These are phyloP conservation scores for Gelatoporia subvermispora DNA, from an alignment of 768 basidiomycete species.

Conservation along the genomic window DNA sequence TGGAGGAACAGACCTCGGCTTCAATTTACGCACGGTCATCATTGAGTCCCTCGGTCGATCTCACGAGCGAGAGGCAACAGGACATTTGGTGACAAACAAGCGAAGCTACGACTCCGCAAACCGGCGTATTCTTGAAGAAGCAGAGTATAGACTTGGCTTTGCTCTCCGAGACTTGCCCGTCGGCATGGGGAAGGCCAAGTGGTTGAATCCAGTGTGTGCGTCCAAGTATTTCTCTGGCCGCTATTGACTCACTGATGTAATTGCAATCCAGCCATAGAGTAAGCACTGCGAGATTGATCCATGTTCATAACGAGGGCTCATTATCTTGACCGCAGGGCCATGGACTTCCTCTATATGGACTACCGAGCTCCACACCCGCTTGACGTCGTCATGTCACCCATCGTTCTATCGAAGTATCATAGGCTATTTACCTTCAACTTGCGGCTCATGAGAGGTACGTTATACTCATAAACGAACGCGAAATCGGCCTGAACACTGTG, in stretches of 20 bases:
- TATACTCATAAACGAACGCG: not conserved
- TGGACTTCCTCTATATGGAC: conserved; percentile 88
- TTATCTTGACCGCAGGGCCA: conserved; percentile 44
- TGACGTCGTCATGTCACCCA: conserved; percentile 63
- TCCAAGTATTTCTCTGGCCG: conserved; percentile 10
- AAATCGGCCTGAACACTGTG: not conserved
- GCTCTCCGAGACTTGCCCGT: conserved; percentile 70
- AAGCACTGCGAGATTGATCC: conserved; percentile 16
- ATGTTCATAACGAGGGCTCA: too few species aligned
- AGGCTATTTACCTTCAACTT: conserved; percentile 77
- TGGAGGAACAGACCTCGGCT: conserved; percentile 78
- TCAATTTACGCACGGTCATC: conserved; percentile 78
- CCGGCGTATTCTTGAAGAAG: conserved; percentile 43
- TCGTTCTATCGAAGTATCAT: conserved; percentile 81
- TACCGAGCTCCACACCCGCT: conserved; percentile 82
- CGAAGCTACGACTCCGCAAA: conserved; percentile 1
- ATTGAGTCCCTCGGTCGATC: conserved; percentile 57
- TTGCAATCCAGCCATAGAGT: conserved; percentile 43
- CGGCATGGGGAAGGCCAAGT: conserved; percentile 63
- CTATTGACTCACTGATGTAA: conserved; percentile 26
- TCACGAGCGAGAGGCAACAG: not conserved
- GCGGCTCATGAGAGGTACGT: conserved; percentile 70
- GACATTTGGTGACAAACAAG: too few species aligned
- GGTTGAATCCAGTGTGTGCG: conserved; percentile 81
- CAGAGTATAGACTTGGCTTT: conserved; percentile 76